phyloP scores from a whole-genome alignment of 202 grass and related monocot genomes.

The Carex arenaria region DNA sequence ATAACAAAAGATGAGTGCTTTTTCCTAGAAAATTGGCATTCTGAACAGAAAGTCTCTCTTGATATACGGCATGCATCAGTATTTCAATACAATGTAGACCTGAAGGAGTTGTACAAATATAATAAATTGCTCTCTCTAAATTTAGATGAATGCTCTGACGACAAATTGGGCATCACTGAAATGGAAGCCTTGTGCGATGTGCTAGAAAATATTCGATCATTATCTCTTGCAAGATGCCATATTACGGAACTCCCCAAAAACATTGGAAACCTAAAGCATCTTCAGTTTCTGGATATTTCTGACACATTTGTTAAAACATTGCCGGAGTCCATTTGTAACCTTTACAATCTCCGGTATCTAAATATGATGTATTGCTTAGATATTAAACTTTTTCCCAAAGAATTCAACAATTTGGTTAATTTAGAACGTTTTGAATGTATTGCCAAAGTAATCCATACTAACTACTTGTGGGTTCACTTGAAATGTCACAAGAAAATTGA shows the following conservation, averaged over 20 bases:
- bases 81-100: not conserved
- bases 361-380: not conserved
- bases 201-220: too few species aligned
- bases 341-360: slow-evolving; percentile 27
- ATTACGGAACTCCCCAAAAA: too few species aligned
- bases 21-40: not conserved
- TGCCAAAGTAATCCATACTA: too few species aligned
- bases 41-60: not conserved
- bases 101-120: not conserved
- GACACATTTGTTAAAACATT: not conserved
- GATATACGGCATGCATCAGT: not conserved
- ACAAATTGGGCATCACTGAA: too few species aligned
- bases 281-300: not conserved
- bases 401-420: not conserved
- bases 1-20: slow-evolving; percentile 28
- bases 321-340: not conserved
- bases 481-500: not conserved
- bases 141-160: too few species aligned
- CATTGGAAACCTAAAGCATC: too few species aligned
- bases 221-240: too few species aligned
- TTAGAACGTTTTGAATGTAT: not conserved
- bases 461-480: rapidly evolving
- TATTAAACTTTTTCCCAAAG: not conserved
- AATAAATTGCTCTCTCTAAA: not conserved
- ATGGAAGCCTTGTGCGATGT: too few species aligned